Base-by-base conservation (phyloP, 176 grass and related monocot species). In the Avena sativa region DNA sequence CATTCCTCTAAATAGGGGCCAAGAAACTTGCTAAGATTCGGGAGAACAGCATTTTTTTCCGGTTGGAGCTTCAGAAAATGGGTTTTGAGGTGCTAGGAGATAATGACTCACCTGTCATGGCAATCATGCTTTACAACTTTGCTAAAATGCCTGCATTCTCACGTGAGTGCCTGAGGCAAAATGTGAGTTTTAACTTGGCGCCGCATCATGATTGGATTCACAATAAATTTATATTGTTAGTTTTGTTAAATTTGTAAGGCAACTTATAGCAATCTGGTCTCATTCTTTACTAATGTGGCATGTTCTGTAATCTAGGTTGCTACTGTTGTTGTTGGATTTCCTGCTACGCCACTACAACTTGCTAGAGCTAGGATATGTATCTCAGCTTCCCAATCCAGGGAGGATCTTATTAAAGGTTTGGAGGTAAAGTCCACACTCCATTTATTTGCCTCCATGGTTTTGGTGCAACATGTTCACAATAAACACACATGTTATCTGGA, bases 141-240 rank as follows among this genome's bases (percentile, higher is more conserved):
- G 96, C 91, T 84, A 94, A 98, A 91, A 95, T 98, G 67, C 95
- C 95, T 80, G 91, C 95, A 32, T 98, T 98, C 86, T 98, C 93
- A 32, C 88, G 95, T 71, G 95, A 98, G 62, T 95, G 95, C 60
- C 84, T 98, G 26, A 87, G 77, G 51, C 91, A 95, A 83, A 89
- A 93, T 80, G 93, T 98, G 84, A 90, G 93, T 84, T 67, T 59
- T 63, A 19, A 43, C 6, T 0, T 43, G 40, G 40, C 40, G 40
- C 40, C 40, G 6, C 40, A 1, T 43, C 40, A 43, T 43, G 40
- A 43, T 43, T 43, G 40, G 40, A 43, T 43, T 1, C 1, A 7
- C 40, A 43, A 43, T 7, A 43, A 43, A 43, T 7, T 43, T 43
- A 43, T 43, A 43, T 43, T 43, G 40, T 43, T 6, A 43, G 40